Evolutionary conservation across 2,329 filamentous ascomycete species (phyloP).

Genomic region (Basipetospora chlamydospora): DNA sequence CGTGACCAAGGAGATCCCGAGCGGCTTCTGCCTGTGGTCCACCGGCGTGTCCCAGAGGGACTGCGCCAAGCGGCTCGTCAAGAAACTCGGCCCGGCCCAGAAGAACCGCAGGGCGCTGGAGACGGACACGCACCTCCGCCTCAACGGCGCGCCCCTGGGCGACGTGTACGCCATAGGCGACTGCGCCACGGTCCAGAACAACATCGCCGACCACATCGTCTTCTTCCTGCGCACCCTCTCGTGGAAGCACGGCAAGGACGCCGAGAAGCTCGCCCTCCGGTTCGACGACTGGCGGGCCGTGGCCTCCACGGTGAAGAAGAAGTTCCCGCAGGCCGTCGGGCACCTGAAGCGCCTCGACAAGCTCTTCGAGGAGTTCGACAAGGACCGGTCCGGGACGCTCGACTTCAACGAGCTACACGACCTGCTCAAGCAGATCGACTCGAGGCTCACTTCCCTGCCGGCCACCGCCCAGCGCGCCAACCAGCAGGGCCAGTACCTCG

Average conservation of each 20-base stretch:
- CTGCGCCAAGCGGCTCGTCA: conserved; percentile 61
- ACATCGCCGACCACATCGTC: conserved; percentile 80
- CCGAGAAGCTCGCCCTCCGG: conserved; percentile 70
- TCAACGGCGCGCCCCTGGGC: conserved; percentile 77
- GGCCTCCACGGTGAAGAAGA: conserved; percentile 67
- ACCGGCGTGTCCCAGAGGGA: conserved; percentile 83
- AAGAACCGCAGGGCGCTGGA: conserved; percentile 85
- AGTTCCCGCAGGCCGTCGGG: conserved; percentile 79
- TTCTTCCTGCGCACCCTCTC: conserved; percentile 79
- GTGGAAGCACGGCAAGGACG: conserved; percentile 84
- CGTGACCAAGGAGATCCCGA: conserved; percentile 84
- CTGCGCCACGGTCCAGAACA: conserved; percentile 94
- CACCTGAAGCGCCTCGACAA: conserved; percentile 83
- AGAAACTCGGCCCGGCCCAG: conserved; percentile 62
- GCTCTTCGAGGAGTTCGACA: conserved; percentile 84
- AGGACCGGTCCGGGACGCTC: conserved; percentile 80
- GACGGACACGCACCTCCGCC: conserved; percentile 81
- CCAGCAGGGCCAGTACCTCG: conserved; percentile 88
- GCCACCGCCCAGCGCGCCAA: conserved; percentile 93
- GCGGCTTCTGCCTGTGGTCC: conserved; percentile 95
- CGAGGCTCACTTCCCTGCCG: conserved; percentile 82
- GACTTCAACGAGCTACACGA: conserved; percentile 87
- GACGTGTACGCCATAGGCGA: conserved; percentile 96
- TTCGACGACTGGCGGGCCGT: conserved; percentile 83
- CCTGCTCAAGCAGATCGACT: conserved; percentile 82